Evolutionary conservation across 2,329 filamentous ascomycete genomes (phyloP).

Genomic region (Colletotrichum musicola): DNA sequence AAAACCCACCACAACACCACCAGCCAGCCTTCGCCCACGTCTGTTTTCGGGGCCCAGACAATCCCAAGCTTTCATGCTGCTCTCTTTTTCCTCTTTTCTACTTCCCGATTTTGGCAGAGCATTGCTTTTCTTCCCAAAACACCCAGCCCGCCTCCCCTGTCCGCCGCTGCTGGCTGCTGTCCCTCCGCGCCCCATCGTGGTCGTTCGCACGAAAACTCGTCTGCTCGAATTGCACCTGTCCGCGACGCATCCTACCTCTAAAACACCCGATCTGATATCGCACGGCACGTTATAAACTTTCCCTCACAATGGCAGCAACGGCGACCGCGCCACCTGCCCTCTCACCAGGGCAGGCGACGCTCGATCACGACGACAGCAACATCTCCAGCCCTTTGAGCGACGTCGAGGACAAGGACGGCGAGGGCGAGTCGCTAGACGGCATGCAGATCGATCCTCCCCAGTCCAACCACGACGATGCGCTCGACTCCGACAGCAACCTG

Average conservation of each 20-base stretch:
- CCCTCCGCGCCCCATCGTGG: constrained; percentile 32
- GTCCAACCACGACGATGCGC: constrained; percentile 45
- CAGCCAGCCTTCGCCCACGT: constrained; percentile 27
- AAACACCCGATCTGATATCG: constrained; percentile 22
- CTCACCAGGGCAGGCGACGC: constrained; percentile 59
- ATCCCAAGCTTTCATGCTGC: constrained; percentile 34
- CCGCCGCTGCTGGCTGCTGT: constrained; percentile 38
- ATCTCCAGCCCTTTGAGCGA: constrained; percentile 94
- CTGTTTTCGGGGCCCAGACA: constrained; percentile 19
- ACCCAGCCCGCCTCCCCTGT: constrained; percentile 34
- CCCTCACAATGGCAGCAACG: constrained; percentile 63
- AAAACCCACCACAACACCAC: constrained; percentile 40
- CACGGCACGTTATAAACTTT: constrained; percentile 9
- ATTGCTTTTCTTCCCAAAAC: constrained; percentile 26
- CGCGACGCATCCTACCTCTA: constrained; percentile 21
- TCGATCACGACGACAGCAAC: constrained; percentile 74
- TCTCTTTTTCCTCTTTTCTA: constrained; percentile 25
- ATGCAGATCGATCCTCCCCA: constrained; percentile 56
- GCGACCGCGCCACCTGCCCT: constrained; percentile 63
- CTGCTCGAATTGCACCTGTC: constrained; percentile 29
- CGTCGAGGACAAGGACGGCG: constrained; percentile 82
- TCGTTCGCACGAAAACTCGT: constrained; percentile 36
- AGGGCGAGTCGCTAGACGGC: constrained; percentile 76
- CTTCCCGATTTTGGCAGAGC: constrained; percentile 11
- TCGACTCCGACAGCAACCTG: constrained; percentile 65